phyloP scores from a whole-genome alignment of 106 monocot genomes.

The Alisma plantagoaquatica region DNA sequence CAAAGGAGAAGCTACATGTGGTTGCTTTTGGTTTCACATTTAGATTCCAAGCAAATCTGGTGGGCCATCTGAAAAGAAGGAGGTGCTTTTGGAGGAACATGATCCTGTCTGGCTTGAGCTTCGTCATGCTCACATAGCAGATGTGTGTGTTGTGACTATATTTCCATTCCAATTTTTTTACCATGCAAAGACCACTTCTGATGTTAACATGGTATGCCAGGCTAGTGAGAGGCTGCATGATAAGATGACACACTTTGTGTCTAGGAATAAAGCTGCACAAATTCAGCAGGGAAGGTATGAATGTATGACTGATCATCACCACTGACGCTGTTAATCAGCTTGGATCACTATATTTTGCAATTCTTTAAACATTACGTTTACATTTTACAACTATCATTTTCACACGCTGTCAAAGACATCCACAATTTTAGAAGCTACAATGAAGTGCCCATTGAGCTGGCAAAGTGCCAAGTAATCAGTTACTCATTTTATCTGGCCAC shows the following conservation, averaged over 20 bases:
- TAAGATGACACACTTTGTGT: conserved; percentile 91
- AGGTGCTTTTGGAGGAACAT: conserved; percentile 97
- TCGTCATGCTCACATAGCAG: conserved; percentile 93
- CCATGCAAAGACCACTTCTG: too few relatives aligned
- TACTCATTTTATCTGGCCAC: too few relatives aligned
- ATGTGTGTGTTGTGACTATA: conserved; percentile 34
- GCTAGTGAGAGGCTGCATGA: conserved; percentile 96
- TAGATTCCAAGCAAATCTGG: conserved; percentile 76
- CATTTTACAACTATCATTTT: too few relatives aligned
- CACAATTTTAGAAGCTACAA: too few relatives aligned
- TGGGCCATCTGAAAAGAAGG: conserved; percentile 72
- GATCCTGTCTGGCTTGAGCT: conserved; percentile 98
- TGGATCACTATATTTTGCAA: too few relatives aligned
- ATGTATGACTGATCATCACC: too few relatives aligned
- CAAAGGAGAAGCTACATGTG: not conserved
- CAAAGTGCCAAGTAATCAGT: too few relatives aligned
- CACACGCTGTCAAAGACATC: too few relatives aligned
- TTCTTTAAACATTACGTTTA: too few relatives aligned
- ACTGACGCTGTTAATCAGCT: too few relatives aligned
- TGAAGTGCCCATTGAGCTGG: too few relatives aligned
- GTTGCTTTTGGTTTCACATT: not conserved
- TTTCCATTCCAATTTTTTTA: conserved; percentile 12
- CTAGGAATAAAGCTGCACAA: conserved; percentile 97
- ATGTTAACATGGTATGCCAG: conserved; percentile 33
- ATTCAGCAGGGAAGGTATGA: conserved; percentile 76